These are phyloP conservation scores for Ogataea saltuana DNA, from an alignment of 805 yeast genomes.

Conservation along the genomic window DNA sequence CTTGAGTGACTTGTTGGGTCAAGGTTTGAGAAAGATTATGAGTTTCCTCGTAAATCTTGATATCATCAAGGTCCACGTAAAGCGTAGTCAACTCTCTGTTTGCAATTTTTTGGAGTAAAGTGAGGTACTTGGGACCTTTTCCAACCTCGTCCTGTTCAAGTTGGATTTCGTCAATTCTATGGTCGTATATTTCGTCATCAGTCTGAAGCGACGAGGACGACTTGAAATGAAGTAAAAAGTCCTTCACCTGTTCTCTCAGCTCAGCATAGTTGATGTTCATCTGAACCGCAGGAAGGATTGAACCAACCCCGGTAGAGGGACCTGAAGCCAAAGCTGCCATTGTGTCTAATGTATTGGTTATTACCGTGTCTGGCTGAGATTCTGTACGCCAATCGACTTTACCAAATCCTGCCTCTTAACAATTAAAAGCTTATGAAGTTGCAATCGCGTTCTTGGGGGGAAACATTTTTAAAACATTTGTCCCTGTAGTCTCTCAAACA, in stretches of 20 bases:
- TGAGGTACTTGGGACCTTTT: conserved; percentile 72
- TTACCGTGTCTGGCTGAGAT: no score
- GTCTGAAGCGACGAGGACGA: conserved; percentile 32
- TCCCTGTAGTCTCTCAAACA: conserved; percentile 3
- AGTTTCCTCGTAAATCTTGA: conserved; percentile 65
- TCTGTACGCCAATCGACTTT: no score
- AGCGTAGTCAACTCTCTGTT: conserved; percentile 76
- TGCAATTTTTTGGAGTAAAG: conserved; percentile 72
- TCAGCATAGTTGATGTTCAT: conserved; percentile 59
- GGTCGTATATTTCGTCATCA: conserved; percentile 38
- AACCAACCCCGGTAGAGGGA: conserved; percentile 20
- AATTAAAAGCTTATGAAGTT: no score
- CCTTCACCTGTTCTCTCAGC: conserved; percentile 55
- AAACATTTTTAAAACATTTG: conserved; percentile 5
- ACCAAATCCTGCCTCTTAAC: no score
- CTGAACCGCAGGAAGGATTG: conserved; percentile 30
- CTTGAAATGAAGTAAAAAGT: conserved; percentile 70
- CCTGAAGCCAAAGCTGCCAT: conserved; percentile 30
- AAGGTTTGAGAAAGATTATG: conserved; percentile 20
- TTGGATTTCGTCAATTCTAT: conserved; percentile 33
- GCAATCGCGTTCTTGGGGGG: not conserved
- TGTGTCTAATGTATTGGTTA: no score
- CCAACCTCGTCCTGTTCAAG: conserved; percentile 32
- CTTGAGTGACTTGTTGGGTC: conserved; percentile 20
- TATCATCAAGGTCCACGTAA: conserved; percentile 80